Evolutionary conservation across 2,329 filamentous ascomycete species (phyloP).

Genomic region (Trichoderma sp.): DNA sequence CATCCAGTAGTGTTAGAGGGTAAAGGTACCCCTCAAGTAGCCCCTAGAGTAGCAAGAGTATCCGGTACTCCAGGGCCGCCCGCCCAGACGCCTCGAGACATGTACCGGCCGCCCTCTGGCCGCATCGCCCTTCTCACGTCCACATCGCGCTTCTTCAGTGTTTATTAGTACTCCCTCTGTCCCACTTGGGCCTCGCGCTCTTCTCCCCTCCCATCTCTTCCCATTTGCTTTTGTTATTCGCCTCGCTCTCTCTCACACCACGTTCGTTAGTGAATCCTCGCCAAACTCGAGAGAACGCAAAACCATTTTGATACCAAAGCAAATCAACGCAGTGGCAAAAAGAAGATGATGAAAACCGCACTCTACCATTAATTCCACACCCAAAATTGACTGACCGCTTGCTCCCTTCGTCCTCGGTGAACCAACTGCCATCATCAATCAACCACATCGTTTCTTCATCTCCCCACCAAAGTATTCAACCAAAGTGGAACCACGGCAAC

Average conservation of each 20-base stretch:
- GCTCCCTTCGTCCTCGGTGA: constrained; percentile 9
- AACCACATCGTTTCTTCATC: background rate
- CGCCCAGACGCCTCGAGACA: background rate
- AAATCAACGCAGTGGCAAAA: background rate
- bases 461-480: background rate
- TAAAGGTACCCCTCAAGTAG: background rate
- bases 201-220: constrained; percentile 10
- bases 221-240: background rate
- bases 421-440: background rate
- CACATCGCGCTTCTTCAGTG: constrained; percentile 3
- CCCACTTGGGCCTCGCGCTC: constrained; percentile 11
- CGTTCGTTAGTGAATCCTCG: background rate
- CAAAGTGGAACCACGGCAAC: background rate
- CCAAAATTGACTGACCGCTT: constrained; percentile 14
- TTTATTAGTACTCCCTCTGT: constrained; percentile 19
- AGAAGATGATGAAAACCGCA: background rate
- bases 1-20: background rate
- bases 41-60: background rate
- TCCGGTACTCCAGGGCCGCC: background rate
- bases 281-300: background rate
- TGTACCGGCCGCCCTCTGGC: constrained; percentile 9
- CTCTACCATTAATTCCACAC: background rate
- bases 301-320: background rate
- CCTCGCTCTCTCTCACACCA: background rate
- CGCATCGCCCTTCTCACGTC: background rate